Base-by-base conservation (phyloP, 371 early-diverging fungal genomes). In the Coelomomyces lativittatus region DNA sequence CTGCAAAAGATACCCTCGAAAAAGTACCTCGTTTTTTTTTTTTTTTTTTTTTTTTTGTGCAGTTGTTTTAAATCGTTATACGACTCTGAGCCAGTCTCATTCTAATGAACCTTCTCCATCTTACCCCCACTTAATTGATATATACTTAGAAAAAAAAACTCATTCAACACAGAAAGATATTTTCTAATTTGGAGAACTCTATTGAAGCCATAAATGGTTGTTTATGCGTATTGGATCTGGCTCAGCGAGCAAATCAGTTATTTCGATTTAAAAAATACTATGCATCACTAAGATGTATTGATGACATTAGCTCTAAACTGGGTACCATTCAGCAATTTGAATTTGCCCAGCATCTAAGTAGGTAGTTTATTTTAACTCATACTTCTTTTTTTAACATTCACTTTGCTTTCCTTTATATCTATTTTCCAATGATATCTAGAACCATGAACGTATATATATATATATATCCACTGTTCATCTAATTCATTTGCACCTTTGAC, bases 111-210 rank as follows among this genome's bases (percentile, higher is more conserved):
- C 9, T 9, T 54, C 24, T 24, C 2, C 15, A 41, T 21, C 27
- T 47, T 28, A 29, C n/a, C n/a, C n/a, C n/a, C n/a, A n/a, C 36
- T 2, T 21, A 6, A 35, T 6, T 21, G 19, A 35, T 21, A 19
- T n/a, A n/a, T n/a, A 26, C 26, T 15, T 67, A 90, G 82, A 89
- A 89, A 78, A 72, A 78, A n/a, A 87, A 93, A 51, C 57, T 91
- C 28, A 80, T 87, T 11, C 81, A 84, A 33, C 73, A 85, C 45
- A 78, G 85, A 49, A 76, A 74, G 38, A 86, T 82, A 28, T 76
- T 86, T 45, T 77, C 82, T 41, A 90, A 92, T 57, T 73, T 93
- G 21, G 91, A 92, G 41, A 66, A 75, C 23, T 85, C 90, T 3
- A 75, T 81, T 45, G 86, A 88, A 47, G 67, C 80, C 0, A 54